Conservation (phyloP, 208 protist species). For the Leishmania arabica region DNA sequence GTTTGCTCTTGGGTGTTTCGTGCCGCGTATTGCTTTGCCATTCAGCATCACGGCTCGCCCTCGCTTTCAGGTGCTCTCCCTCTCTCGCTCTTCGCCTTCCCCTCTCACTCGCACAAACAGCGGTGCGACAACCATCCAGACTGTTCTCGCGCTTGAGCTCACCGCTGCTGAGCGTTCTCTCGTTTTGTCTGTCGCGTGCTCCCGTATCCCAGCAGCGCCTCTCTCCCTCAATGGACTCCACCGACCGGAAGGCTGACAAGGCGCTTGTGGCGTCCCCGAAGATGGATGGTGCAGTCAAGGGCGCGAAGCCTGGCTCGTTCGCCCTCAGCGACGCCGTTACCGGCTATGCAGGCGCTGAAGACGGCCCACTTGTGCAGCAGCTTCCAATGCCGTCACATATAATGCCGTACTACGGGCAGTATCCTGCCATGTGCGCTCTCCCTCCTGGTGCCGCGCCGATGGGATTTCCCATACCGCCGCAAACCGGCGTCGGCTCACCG, state of each 20-base stretch:
- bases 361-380: conserved; percentile 4
- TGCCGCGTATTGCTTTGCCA: not conserved
- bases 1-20: not conserved
- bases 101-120: not conserved
- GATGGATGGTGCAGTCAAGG: not conserved
- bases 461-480: conserved; percentile 22
- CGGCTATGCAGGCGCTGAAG: conserved; percentile 11
- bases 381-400: conserved; percentile 19
- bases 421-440: conserved; percentile 28
- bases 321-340: not conserved
- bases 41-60: not conserved
- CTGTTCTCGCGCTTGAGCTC: not conserved
- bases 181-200: not conserved
- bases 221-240: conserved; percentile 13
- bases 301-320: conserved; percentile 11
- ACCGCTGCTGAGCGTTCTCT: conserved; percentile 1
- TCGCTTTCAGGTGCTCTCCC: not conserved
- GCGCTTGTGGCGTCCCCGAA: conserved; percentile 12
- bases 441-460: conserved; percentile 18
- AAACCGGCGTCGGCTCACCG: conserved; percentile 5
- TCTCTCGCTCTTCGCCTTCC: not conserved
- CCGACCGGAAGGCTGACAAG: conserved; percentile 16
- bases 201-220: not conserved
- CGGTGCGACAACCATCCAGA: not conserved
- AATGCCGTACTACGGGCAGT: conserved; percentile 33